Percentiles rank a stretch among this genome's conserved stretches.
phyloP scores from a whole-genome alignment of 2,329 filamentous ascomycete genomes.

The Fusarium chuoi region DNA sequence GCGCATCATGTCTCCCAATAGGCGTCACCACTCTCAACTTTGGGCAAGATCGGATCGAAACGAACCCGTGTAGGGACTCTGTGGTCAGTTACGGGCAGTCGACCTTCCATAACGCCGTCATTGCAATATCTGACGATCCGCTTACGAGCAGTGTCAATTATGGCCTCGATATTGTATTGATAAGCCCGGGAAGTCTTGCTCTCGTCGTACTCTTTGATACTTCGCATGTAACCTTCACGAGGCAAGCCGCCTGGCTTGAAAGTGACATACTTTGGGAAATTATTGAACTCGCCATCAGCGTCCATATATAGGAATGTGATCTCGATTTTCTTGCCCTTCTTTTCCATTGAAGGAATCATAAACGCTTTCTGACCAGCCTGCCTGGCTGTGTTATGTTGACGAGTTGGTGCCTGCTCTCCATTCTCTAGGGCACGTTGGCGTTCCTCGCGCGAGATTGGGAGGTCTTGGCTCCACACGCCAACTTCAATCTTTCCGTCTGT shows the following conservation, averaged over 20 bases:
- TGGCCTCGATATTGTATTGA: not conserved
- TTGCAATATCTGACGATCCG: not conserved
- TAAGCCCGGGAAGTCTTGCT: not conserved
- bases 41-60: not conserved
- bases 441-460: not conserved
- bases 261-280: not conserved
- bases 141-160: not conserved
- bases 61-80: not conserved
- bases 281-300: not conserved
- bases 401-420: not conserved
- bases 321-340: not conserved
- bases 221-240: not conserved
- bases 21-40: not conserved
- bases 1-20: not conserved
- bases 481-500: not conserved
- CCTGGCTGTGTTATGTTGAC: not conserved
- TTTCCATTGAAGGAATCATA: not conserved
- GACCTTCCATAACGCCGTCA: not conserved
- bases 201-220: not conserved
- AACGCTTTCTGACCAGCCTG: not conserved
- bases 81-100: not conserved
- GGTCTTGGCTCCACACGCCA: not conserved
- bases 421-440: not conserved
- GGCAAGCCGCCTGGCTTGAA: not conserved
- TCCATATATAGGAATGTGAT: not conserved